Evolutionary conservation across 2,329 filamentous ascomycete species (phyloP).

Genomic region (Aspergillus pseudoglaucus): DNA sequence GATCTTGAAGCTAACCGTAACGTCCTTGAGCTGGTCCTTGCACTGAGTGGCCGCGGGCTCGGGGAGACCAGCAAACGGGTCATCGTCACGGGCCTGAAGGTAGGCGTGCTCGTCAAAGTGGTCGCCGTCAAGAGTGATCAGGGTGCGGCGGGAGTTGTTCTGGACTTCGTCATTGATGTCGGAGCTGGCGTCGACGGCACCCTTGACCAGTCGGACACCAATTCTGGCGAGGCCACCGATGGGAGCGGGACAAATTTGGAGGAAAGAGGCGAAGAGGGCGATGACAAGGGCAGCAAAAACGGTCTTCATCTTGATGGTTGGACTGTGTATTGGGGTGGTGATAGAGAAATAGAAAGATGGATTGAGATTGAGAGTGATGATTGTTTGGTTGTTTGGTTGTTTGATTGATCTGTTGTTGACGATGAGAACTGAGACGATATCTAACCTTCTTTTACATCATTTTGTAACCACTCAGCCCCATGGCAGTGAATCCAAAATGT

Average conservation of each 20-base stretch:
- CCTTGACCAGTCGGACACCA: background rate
- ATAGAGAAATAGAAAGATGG: background rate
- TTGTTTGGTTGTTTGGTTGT: background rate
- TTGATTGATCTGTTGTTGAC: background rate
- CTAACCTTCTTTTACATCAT: background rate
- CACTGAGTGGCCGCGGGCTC: constrained; percentile 2
- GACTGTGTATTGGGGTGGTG: background rate
- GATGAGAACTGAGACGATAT: background rate
- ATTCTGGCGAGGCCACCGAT: background rate
- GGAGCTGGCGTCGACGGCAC: background rate
- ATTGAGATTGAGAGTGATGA: background rate
- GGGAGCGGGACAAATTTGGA: background rate
- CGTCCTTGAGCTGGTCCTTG: background rate
- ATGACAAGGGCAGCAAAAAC: background rate
- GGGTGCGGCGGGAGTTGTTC: background rate
- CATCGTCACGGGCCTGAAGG: background rate
- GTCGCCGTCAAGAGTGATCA: background rate
- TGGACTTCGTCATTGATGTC: background rate
- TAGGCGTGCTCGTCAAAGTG: background rate
- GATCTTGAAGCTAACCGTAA: background rate
- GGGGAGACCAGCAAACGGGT: constrained; percentile 2
- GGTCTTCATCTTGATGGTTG: background rate
- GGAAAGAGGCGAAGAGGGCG: background rate
- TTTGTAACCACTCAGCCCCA: background rate
- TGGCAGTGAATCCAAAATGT: background rate